These are phyloP conservation scores for Lumnitzera racemosa DNA, from an alignment of 345 rosid species.

Conservation along the genomic window DNA sequence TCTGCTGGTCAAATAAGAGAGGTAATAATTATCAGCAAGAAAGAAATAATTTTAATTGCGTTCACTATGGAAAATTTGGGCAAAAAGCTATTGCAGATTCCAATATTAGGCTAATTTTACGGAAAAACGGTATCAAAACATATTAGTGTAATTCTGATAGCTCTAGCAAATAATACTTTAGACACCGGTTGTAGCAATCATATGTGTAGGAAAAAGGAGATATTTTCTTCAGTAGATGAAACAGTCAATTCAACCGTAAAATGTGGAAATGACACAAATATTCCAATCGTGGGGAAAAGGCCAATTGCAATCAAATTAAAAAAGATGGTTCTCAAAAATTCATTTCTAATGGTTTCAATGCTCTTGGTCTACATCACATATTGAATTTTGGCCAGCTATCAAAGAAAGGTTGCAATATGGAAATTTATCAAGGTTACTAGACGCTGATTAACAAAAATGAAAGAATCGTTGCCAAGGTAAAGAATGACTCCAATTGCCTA, in stretches of 20 bases:
- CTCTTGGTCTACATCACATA: constrained; percentile 6
- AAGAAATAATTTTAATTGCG: no score
- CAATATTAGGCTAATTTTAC: not conserved
- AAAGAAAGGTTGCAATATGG: not conserved
- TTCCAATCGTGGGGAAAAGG: not conserved
- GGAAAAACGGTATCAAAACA: not conserved
- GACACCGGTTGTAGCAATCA: constrained; percentile 8
- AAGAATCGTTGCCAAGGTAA: not conserved
- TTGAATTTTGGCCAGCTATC: constrained; percentile 9
- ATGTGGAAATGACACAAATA: not conserved
- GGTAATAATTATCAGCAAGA: no score
- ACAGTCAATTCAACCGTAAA: not conserved
- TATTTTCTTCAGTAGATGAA: not conserved
- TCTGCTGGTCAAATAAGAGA: no score
- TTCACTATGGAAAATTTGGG: not conserved
- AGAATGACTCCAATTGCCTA: not conserved
- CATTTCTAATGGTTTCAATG: constrained; percentile 1
- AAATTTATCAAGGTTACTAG: constrained; percentile 3
- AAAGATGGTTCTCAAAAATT: not conserved
- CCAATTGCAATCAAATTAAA: not conserved
- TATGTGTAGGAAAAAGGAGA: not conserved
- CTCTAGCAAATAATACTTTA: no score
- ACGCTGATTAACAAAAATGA: not conserved
- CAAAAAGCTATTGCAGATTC: not conserved
- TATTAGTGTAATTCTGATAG: not conserved